A percentile compares a stretch with the other conserved stretches of the same genome.
Evolutionary conservation across 345 rosid genomes (phyloP).

Genomic region (Rhodamnia argentea): DNA sequence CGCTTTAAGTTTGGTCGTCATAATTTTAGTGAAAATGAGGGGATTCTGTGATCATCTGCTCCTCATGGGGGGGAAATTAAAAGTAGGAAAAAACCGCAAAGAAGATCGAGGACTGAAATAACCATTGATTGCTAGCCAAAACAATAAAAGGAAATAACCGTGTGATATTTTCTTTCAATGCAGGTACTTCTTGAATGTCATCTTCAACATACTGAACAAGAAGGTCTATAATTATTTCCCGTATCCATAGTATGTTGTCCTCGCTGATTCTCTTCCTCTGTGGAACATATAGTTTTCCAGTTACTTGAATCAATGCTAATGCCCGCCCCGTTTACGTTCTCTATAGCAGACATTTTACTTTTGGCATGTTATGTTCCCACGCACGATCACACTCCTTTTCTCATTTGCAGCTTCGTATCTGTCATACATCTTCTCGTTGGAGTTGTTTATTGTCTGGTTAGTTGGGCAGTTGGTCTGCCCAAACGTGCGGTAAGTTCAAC

Average conservation of each 20-base stretch:
- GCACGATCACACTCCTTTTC: not conserved
- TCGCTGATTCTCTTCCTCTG: not conserved
- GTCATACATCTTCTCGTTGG: conserved; percentile 90
- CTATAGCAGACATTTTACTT: not conserved
- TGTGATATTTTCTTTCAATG: not conserved
- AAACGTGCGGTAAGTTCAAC: conserved; percentile 75
- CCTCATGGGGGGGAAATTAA: not conserved
- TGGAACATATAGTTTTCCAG: not conserved
- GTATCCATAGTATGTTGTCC: conserved; percentile 70
- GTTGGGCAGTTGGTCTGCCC: conserved; percentile 93
- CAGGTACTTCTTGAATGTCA: conserved; percentile 92
- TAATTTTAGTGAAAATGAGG: not conserved
- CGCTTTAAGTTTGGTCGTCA: not conserved
- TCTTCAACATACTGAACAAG: conserved; percentile 95
- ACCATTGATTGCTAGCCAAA: not conserved
- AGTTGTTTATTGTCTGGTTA: conserved; percentile 70
- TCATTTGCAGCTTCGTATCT: conserved; percentile 65
- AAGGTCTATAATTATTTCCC: conserved; percentile 97
- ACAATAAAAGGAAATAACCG: not conserved
- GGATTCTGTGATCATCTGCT: not conserved
- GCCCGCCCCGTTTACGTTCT: not conserved
- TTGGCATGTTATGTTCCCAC: not conserved
- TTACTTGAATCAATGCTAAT: not conserved
- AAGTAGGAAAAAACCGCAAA: not conserved
- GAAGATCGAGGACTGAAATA: not conserved